Base-by-base conservation (phyloP, 2,329 filamentous ascomycete species). In the Hymenoscyphus fructigenus region DNA sequence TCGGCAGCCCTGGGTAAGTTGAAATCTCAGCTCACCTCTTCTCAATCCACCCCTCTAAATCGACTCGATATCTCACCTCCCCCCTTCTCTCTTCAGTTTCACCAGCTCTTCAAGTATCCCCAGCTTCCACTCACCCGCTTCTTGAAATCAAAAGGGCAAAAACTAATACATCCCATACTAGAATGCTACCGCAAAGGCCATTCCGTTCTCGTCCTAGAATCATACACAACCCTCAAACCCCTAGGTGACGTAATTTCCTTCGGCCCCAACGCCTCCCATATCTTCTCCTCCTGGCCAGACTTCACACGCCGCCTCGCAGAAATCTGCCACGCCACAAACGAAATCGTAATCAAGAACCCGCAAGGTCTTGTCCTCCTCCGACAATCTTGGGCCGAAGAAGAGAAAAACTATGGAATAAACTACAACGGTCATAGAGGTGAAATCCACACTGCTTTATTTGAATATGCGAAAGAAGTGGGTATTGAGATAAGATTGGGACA, bases 161-260 rank as follows among this genome's bases (percentile, higher is more conserved):
- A n/a, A 26, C 44, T 50, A 23, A 50, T 9, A 15, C 36, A 14
- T 2, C 20, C 9, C 47, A 2, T 14, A 20, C n/a, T 88, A 64
- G 85, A 88, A 77, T 86, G 84, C 70, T 76, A 82, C 58, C 81
- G 84, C 23, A 85, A 88, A 74, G 86, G 85, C 6, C 85, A 88
- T 71, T 79, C 77, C 12, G 84, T 78, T 65, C 74, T 76, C 3
- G 75, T 84, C 26, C 76, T 85, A 10, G 83, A 84, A 64, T 82
- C 80, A 28, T 78, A 82, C 63, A 73, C 78, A 1, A 77, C 77
- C 65, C 77, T 81, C 47, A 78, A 79, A 64, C 75, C 78, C 2
- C 76, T 82, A 17, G 82, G 81, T 5, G 81, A 83, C 67, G 82
- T 83, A 63, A 82, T 84, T 67, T 82, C 79, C 53, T 86, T 86